Conservation (phyloP, 228 moss, liverwort and hornwort species). For the Sphagnum fallax region DNA sequence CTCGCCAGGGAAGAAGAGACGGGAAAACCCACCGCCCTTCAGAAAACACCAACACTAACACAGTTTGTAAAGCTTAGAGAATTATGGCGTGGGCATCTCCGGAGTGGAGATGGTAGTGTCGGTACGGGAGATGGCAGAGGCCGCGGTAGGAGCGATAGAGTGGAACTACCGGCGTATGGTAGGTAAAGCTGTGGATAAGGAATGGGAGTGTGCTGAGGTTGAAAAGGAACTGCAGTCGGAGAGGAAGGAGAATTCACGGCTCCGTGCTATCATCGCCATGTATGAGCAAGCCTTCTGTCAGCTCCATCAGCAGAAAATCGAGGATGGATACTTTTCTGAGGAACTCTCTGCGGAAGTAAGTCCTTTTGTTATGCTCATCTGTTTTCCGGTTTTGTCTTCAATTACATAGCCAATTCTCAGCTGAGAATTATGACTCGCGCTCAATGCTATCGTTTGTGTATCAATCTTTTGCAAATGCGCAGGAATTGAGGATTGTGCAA, state of each 20-base stretch:
- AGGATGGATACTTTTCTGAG: constrained; percentile 41
- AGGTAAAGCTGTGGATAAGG: constrained; percentile 25
- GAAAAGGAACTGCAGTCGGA: constrained; percentile 64
- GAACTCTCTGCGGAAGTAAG: constrained; percentile 59
- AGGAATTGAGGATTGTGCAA: neutral
- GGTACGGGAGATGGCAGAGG: constrained; percentile 85
- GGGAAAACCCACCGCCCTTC: no score
- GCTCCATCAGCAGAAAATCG: constrained; percentile 54
- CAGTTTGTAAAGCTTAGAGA: no score
- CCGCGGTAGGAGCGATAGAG: constrained; percentile 52
- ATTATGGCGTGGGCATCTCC: constrained; percentile 28
- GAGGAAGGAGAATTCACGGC: constrained; percentile 58
- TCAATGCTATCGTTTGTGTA: neutral
- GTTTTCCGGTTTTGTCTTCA: neutral
- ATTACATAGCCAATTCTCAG: neutral
- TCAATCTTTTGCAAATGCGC: neutral
- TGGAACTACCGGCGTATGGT: constrained; percentile 51
- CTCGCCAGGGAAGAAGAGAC: no score
- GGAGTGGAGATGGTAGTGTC: constrained; percentile 66
- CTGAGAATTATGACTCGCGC: neutral
- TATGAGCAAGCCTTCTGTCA: constrained; percentile 68
- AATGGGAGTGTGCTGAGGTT: constrained; percentile 54
- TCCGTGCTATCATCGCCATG: constrained; percentile 46
- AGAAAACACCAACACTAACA: no score
- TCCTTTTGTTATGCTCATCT: neutral